Base-by-base conservation (phyloP, 2,329 filamentous ascomycete genomes). In the Penicillium brevicompactum region DNA sequence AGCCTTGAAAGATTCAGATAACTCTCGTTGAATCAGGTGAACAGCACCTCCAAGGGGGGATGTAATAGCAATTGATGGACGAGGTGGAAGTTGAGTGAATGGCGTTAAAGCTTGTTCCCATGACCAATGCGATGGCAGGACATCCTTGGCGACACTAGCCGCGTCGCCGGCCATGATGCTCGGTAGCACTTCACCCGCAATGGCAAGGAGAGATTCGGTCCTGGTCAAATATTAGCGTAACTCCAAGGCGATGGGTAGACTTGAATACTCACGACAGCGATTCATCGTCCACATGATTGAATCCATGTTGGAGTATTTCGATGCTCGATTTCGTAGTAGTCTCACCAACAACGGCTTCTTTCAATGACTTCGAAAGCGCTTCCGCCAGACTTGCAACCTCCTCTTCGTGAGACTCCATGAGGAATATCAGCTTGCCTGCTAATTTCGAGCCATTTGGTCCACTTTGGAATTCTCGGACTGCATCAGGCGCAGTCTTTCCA, bases 11-110 rank as follows among this genome's bases (percentile, higher is more conserved):
- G 58, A 47, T 18, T 69, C 54, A 50, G 67, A 55, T 60, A 73
- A 22, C 4, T 69, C 58, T 40, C 61, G 61, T 10, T 76, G 69
- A 0, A 88, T 79, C 3, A 96, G 74, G 60, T 88, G 86, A 5
- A 89, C 83, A 1, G 85, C 84, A 3, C 91, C 91, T 0, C 84
- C 86, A 6, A 96, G 77, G 22, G 81, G 82, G 67, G 87, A 92
- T 2, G 88, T 90, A 4, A 96, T 83, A 0, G 90, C 85, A 3
- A 96, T 74, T 0, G 90, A 87, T 5, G 83, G 78, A 27, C 69
- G 67, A 16, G 72, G 72, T 22, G 74, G 71, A 22, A 73, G 58
- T 37, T 66, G 65, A 38, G 76, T 72, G 53, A 91, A 81, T 1
- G 75, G 76, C 0, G 70, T 67, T 2, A 96, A 72, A 13, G 89